Base-by-base conservation (phyloP, 306 rosid species). In the Bauhinia variegata region DNA sequence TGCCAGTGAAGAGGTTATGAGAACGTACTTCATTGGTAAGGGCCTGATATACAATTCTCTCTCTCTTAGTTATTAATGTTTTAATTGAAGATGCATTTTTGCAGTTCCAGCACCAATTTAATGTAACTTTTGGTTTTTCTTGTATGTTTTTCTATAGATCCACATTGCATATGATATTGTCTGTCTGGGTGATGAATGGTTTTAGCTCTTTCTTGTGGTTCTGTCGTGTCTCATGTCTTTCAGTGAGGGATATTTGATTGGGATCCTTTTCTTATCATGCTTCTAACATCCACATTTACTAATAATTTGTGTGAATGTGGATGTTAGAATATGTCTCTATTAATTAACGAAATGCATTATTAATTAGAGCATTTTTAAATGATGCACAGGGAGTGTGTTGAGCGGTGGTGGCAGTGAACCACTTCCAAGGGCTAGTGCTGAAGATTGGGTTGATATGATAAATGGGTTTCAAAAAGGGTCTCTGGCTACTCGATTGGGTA, bases 331-430 rank as follows among this genome's bases (percentile, higher is more conserved):
- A 2, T 23, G 28, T 23, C 1, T 23, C 28, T 23, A 23, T 23
- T 23, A 2, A 54, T 37, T 53, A 30, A 19, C 58, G 12, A 58
- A 54, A 63, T 23, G 10, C 28, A 68, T 8, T 50, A 43, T 14
- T 19, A 74, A 50, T 54, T 67, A 44, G 15, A 43, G 33, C 41
- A 72, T 65, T 66, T 47, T 18, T 65, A 61, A 54, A 18, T 55
- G 63, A 49, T 39, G 46, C 54, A 70, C 96, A 93, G 98, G 99
- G 10, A 93, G 99, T 76, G 92, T 90, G 42, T 68, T 93, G 82
- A 93, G 99, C 56, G 99, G 99, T 5, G 99, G 99, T 12, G 99
- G 97, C 33, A 90, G 99, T 38, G 82, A 79, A 19, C 99, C 96
- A 0, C 96, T 90, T 57, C 92, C 97, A 14, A 85, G 67, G 81